Percentiles rank a stretch among this genome's conserved stretches.
These are phyloP conservation scores for Sporothrix brunneoviolacea DNA, from an alignment of 2,329 filamentous ascomycete species.

Conservation along the genomic window DNA sequence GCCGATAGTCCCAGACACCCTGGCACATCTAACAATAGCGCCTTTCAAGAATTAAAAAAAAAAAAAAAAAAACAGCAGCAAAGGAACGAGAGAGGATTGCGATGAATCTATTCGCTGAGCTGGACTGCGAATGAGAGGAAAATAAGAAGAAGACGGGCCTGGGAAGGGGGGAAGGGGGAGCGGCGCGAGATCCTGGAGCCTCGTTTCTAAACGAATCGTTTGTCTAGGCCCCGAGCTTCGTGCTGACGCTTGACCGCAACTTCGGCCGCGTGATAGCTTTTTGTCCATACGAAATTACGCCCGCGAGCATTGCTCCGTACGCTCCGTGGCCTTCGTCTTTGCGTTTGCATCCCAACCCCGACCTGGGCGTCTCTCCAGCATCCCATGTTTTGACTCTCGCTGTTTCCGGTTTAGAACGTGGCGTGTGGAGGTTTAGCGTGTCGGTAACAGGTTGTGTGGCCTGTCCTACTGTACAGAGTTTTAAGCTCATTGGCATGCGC, in stretches of 20 bases:
- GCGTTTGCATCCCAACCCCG: not conserved
- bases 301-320: too few species aligned
- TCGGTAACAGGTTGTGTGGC: too few species aligned
- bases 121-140: not conserved
- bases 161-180: not conserved
- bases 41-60: too few species aligned
- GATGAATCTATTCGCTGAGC: too few species aligned
- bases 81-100: too few species aligned
- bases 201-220: too few species aligned
- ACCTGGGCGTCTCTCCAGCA: not conserved
- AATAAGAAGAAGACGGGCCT: too few species aligned
- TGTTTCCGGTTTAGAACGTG: slow-evolving; percentile 1
- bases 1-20: too few species aligned
- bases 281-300: not conserved
- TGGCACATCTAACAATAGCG: not conserved
- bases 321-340: not conserved
- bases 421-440: not conserved
- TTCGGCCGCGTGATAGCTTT: not conserved
- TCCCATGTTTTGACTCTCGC: not conserved
- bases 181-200: too few species aligned
- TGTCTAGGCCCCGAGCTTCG: not conserved
- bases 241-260: slow-evolving; percentile 6
- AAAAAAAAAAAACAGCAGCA: too few species aligned
- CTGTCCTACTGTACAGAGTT: too few species aligned
- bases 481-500: too few species aligned